Evolutionary conservation across 2,329 filamentous ascomycete species (phyloP).

Genomic region (Dactylellina haptotyla): DNA sequence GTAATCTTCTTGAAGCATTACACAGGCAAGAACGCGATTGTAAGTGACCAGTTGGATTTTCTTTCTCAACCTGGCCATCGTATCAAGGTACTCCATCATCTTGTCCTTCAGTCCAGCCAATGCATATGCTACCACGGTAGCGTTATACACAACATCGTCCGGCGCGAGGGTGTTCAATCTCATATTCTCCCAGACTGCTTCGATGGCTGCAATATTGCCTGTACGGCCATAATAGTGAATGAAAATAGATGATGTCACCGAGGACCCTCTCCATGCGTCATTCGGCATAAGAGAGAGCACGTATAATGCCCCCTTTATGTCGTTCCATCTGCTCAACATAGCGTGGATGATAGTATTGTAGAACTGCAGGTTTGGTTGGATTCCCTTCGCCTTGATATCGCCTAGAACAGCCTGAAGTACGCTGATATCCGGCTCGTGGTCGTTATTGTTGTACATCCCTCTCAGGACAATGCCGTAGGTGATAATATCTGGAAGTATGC

Average conservation of each 20-base stretch:
- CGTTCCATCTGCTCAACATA: constrained; percentile 29
- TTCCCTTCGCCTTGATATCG: constrained; percentile 24
- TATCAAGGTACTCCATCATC: constrained; percentile 34
- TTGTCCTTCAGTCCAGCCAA: constrained; percentile 7
- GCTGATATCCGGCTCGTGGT: constrained; percentile 13
- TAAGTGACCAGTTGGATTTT: constrained; percentile 14
- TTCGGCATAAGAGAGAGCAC: constrained; percentile 46
- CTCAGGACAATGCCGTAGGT: constrained; percentile 43
- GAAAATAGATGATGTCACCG: constrained; percentile 37
- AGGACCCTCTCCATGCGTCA: constrained; percentile 38
- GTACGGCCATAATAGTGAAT: constrained; percentile 27
- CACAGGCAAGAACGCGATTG: constrained; percentile 11
- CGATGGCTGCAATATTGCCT: constrained; percentile 18
- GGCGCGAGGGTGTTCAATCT: constrained; percentile 35
- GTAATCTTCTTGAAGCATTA: constrained; percentile 24
- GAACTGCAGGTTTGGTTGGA: constrained; percentile 41
- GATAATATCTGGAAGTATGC: constrained; percentile 32
- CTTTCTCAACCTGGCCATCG: constrained; percentile 27
- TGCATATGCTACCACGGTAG: constrained; percentile 34
- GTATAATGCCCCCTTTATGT: constrained; percentile 35
- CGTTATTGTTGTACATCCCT: constrained; percentile 28
- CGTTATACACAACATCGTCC: constrained; percentile 41
- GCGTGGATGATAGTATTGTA: constrained; percentile 46
- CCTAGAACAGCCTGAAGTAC: constrained; percentile 15
- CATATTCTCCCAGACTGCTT: constrained; percentile 46